Percentiles rank a stretch among this genome's conserved stretches.
phyloP scores from a whole-genome alignment of 768 basidiomycete species.

The Boletus huronensis region DNA sequence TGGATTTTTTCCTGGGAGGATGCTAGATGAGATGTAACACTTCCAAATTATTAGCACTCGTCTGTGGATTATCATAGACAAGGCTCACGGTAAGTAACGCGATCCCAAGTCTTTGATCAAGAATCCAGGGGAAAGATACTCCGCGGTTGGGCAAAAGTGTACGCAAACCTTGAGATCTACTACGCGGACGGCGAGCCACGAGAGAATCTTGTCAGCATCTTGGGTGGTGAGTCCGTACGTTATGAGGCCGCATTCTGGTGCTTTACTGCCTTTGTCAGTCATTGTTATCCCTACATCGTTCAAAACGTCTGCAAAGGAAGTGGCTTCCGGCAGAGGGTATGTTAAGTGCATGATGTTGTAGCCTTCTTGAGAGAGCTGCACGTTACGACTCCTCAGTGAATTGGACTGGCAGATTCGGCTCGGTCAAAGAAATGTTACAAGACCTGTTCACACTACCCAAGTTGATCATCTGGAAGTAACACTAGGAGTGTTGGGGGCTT shows the following conservation, averaged over 20 bases:
- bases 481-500: constrained; percentile 31
- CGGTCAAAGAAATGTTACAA: neutral
- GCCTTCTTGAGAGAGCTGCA: constrained; percentile 39
- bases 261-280: neutral
- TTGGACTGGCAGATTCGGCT: neutral
- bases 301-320: constrained; percentile 17
- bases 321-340: constrained; percentile 19
- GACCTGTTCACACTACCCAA: constrained; percentile 39
- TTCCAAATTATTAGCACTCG: constrained; percentile 11
- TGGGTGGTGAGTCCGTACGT: constrained; percentile 30
- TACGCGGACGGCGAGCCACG: constrained; percentile 1
- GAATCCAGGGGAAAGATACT: constrained; percentile 24
- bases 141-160: constrained; percentile 35
- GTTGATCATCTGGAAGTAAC: constrained; percentile 30
- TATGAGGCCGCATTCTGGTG: constrained; percentile 28
- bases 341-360: constrained; percentile 34
- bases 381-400: neutral
- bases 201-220: constrained; percentile 18
- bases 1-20: constrained; percentile 36
- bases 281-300: constrained; percentile 15
- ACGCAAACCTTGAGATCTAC: constrained; percentile 29
- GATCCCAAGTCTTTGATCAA: constrained; percentile 24
- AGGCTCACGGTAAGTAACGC: constrained; percentile 28
- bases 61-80: neutral
- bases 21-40: constrained; percentile 35